Evolutionary conservation across 768 basidiomycete species (phyloP).

Genomic region (Suillus alpinus): DNA sequence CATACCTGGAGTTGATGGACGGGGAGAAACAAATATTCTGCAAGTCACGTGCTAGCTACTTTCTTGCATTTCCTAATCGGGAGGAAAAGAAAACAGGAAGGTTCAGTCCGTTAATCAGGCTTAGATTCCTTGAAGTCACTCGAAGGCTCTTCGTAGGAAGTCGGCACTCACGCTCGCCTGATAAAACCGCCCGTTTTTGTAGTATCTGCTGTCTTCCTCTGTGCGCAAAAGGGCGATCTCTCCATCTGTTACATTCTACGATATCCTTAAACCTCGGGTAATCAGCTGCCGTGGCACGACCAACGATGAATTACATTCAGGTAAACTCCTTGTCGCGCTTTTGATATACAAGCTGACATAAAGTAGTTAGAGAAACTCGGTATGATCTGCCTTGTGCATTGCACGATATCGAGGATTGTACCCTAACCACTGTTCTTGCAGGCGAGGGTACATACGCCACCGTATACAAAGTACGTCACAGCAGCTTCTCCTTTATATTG

Average conservation of each 20-base stretch:
- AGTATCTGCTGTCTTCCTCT: neutral
- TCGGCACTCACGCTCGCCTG: neutral
- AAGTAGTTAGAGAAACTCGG: slow-evolving; percentile 89
- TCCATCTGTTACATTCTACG: neutral
- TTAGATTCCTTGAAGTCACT: neutral
- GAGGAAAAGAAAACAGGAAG: neutral
- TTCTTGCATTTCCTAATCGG: neutral
- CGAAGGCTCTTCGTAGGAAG: neutral
- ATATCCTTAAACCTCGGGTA: neutral
- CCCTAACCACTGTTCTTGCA: slow-evolving; percentile 22
- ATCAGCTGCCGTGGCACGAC: slow-evolving; percentile 2
- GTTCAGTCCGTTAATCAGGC: neutral
- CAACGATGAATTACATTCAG: slow-evolving; percentile 57
- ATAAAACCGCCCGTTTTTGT: neutral
- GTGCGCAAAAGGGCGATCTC: neutral
- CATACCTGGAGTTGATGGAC: slow-evolving; percentile 3
- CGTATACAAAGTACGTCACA: slow-evolving; percentile 80
- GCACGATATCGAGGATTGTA: neutral
- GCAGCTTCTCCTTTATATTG: neutral
- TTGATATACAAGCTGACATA: neutral
- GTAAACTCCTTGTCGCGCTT: slow-evolving; percentile 27
- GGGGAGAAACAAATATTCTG: slow-evolving; percentile 11
- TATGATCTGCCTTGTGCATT: slow-evolving; percentile 5
- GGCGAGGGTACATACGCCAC: slow-evolving; percentile 95
- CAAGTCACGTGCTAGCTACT: slow-evolving; percentile 6